Evolutionary conservation across 768 basidiomycete species (phyloP).

Genomic region (Scleroderma citrinum): DNA sequence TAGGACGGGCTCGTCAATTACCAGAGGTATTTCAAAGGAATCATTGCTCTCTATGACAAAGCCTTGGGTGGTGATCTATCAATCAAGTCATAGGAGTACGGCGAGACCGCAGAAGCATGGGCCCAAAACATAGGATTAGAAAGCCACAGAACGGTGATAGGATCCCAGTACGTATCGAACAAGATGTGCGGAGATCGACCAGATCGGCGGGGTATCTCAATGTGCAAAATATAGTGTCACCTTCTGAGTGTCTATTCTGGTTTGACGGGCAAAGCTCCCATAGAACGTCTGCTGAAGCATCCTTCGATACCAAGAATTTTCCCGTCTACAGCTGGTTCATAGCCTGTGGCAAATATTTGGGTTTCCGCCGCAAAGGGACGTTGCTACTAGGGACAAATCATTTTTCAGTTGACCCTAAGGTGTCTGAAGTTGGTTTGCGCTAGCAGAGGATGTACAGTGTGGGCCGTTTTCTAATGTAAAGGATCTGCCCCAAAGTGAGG

Average conservation of each 20-base stretch:
- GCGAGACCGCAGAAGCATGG: slow-evolving; percentile 48
- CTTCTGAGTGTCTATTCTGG: slow-evolving; percentile 5
- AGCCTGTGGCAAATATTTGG: slow-evolving; percentile 53
- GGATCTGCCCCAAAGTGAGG: slow-evolving; percentile 62
- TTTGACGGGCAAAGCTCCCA: slow-evolving; percentile 40
- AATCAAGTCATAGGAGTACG: slow-evolving; percentile 40
- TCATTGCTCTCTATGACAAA: slow-evolving; percentile 28
- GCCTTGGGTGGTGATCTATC: slow-evolving; percentile 8
- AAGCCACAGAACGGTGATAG: slow-evolving; percentile 43
- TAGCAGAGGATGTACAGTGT: slow-evolving; percentile 51
- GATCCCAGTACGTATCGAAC: slow-evolving; percentile 13
- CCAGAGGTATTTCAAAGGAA: slow-evolving; percentile 24
- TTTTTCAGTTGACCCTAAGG: slow-evolving; percentile 3
- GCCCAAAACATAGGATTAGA: slow-evolving; percentile 51
- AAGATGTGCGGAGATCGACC: slow-evolving; percentile 57
- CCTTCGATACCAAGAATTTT: slow-evolving; percentile 52
- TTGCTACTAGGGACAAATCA: slow-evolving; percentile 7
- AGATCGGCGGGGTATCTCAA: slow-evolving; percentile 40
- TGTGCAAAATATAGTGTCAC: slow-evolving; percentile 14
- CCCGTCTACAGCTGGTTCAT: slow-evolving; percentile 51
- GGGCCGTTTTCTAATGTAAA: slow-evolving; percentile 48
- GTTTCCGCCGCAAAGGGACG: slow-evolving; percentile 38
- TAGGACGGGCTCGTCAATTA: slow-evolving; percentile 40
- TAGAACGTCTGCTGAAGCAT: slow-evolving; percentile 58
- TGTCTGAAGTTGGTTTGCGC: slow-evolving; percentile 16